phyloP scores from a whole-genome alignment of 2,329 filamentous ascomycete species.

The Exophiala bonariae region DNA sequence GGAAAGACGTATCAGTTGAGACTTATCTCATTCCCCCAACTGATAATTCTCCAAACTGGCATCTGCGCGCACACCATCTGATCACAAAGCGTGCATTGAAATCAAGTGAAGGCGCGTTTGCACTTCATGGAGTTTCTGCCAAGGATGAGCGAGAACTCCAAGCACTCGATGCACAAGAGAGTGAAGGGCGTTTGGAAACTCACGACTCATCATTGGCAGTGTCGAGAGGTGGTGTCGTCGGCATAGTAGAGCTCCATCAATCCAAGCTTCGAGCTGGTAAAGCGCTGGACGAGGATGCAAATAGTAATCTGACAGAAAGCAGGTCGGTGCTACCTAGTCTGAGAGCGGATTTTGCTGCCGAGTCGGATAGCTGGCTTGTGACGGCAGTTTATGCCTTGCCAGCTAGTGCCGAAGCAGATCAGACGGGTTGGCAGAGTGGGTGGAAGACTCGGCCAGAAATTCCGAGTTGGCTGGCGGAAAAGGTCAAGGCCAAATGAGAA shows the following conservation, averaged over 20 bases:
- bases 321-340: constrained; percentile 71
- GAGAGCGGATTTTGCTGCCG: constrained; percentile 60
- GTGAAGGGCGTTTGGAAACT: constrained; percentile 44
- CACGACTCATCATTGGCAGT: constrained; percentile 41
- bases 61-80: constrained; percentile 65
- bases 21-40: constrained; percentile 66
- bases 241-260: constrained; percentile 47
- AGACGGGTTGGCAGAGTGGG: constrained; percentile 56
- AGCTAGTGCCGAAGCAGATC: constrained; percentile 52
- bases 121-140: constrained; percentile 63
- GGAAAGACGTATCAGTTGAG: constrained; percentile 64
- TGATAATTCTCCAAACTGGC: constrained; percentile 64
- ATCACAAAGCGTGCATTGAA: constrained; percentile 60
- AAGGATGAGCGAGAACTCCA: constrained; percentile 58
- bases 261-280: constrained; percentile 54
- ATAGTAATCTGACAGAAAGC: constrained; percentile 73
- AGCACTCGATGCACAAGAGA: constrained; percentile 36
- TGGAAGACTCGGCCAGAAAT: constrained; percentile 62
- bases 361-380: constrained; percentile 65
- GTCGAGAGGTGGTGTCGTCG: constrained; percentile 52
- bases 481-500: too few relatives aligned
- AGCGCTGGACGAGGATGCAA: constrained; percentile 74
- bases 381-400: constrained; percentile 72
- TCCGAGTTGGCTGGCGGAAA: constrained; percentile 53
- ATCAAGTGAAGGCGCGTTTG: constrained; percentile 74